Percentiles rank a stretch among this genome's conserved stretches.
phyloP scores from a whole-genome alignment of 2,329 filamentous ascomycete genomes.

The Cladophialophora exuberans region DNA sequence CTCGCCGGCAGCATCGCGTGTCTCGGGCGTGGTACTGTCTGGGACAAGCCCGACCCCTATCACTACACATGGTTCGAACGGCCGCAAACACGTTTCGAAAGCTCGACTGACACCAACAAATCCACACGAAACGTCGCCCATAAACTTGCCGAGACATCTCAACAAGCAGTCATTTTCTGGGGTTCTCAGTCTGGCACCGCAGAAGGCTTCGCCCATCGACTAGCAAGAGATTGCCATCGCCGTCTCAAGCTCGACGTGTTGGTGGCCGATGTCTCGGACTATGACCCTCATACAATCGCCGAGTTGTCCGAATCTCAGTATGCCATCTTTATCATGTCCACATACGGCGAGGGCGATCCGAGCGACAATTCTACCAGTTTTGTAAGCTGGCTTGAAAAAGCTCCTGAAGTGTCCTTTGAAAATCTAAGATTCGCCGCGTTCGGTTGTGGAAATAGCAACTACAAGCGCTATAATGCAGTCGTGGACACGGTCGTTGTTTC shows the following conservation, averaged over 20 bases:
- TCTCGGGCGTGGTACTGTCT: conserved; percentile 29
- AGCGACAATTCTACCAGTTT: conserved; percentile 43
- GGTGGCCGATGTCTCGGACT: conserved; percentile 30
- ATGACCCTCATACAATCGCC: conserved; percentile 24
- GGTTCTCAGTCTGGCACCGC: conserved; percentile 94
- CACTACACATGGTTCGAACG: conserved; percentile 53
- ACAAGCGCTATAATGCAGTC: conserved; percentile 52
- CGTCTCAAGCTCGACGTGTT: conserved; percentile 74
- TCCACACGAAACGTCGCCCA: conserved; percentile 47
- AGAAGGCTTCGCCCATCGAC: conserved; percentile 86
- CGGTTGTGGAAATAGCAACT: conserved; percentile 52
- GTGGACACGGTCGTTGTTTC: conserved; percentile 39
- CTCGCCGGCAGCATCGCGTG: neutral
- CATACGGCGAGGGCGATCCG: conserved; percentile 45
- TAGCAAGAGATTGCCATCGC: conserved; percentile 89
- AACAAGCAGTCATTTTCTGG: conserved; percentile 73
- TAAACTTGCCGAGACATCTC: conserved; percentile 43
- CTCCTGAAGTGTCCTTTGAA: conserved; percentile 24
- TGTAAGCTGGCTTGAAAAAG: conserved; percentile 41
- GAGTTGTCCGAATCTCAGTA: conserved; percentile 33
- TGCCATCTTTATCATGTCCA: conserved; percentile 42
- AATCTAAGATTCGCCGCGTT: conserved; percentile 46
- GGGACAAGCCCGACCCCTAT: conserved; percentile 56
- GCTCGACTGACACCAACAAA: conserved; percentile 18
- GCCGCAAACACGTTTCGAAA: conserved; percentile 48